phyloP scores from a whole-genome alignment of 495 filamentous ascomycete species.

The Trichoderma gamsii region DNA sequence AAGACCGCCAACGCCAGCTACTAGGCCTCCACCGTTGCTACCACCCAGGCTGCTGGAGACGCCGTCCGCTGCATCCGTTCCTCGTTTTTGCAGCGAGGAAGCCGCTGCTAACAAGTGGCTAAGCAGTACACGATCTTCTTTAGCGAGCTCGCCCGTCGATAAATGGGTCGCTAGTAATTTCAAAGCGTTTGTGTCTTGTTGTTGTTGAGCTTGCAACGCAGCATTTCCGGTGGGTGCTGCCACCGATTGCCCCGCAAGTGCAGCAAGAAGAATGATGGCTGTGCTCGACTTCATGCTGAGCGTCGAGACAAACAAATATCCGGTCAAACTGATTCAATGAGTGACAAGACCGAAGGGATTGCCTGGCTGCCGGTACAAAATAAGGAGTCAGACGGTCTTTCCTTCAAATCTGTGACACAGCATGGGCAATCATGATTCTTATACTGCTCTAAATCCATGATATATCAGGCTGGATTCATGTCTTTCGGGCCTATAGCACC shows the following conservation, averaged over 20 bases:
- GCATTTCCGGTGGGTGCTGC: not conserved
- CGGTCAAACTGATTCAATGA: not conserved
- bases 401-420: not conserved
- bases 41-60: not conserved
- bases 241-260: not conserved
- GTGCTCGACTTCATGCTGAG: not conserved
- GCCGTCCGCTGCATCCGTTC: not conserved
- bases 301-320: not conserved
- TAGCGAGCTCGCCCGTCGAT: not conserved
- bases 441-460: not conserved
- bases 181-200: not conserved
- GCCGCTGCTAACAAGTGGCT: not conserved
- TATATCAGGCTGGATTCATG: not conserved
- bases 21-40: not conserved
- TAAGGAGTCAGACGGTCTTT: not conserved
- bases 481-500: not conserved
- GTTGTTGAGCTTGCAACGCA: not conserved
- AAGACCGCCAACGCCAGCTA: not conserved
- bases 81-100: not conserved
- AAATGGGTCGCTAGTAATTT: not conserved
- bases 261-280: not conserved
- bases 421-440: not conserved
- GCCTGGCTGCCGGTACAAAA: not conserved
- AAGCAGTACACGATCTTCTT: not conserved
- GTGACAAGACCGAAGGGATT: not conserved